Base-by-base conservation (phyloP, 805 yeast genomes). In the Isabelozyma gotoi region DNA sequence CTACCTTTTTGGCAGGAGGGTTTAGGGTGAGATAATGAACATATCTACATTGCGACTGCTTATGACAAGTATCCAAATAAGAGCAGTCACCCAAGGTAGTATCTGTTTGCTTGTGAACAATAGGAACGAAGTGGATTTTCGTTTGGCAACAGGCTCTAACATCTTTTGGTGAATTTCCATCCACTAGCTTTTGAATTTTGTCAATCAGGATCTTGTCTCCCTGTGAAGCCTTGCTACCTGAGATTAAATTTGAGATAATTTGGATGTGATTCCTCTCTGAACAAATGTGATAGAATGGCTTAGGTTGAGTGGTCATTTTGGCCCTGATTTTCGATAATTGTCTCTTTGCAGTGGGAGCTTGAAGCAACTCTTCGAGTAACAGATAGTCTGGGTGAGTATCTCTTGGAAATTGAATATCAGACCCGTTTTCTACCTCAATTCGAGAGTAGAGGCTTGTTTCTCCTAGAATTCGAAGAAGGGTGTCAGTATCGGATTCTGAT, bases 61-160 rank as follows among this genome's bases (percentile, higher is more conserved):
- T 89, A 66, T 88, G 97, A 59, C 98, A 91, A 0, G 97, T 90
- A 59, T 91, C 97, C 46, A 91, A 73, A 59, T 91, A 91, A 7
- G 97, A 90, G 60, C 98, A 91, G 62, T 91, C 97, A 1, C 97
- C 97, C 6, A 88, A 60, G 14, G 74, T 65, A 2, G 66, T 42
- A 54, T 92, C 97, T 0, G 97, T 89, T 44, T 79, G 82, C 12
- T 60, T 51, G 41, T 55, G 57, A 18, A 58, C 44, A 4, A 65
- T 50, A 2, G 71, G 69, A 16, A 67, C 46, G 40, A 44, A 60
- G 46, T 67, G 73, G 14, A 55, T 54, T 38, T 60, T 66, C 5
- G 27, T 37, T 21, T 51, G 52, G 7, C 56, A 44, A 43, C 71
- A 65, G 29, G 52, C n/a, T 32, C 34, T 15, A 14, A n/a, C 15